These are phyloP conservation scores for Mercurialis annua DNA, from an alignment of 345 rosid species.

Conservation along the genomic window DNA sequence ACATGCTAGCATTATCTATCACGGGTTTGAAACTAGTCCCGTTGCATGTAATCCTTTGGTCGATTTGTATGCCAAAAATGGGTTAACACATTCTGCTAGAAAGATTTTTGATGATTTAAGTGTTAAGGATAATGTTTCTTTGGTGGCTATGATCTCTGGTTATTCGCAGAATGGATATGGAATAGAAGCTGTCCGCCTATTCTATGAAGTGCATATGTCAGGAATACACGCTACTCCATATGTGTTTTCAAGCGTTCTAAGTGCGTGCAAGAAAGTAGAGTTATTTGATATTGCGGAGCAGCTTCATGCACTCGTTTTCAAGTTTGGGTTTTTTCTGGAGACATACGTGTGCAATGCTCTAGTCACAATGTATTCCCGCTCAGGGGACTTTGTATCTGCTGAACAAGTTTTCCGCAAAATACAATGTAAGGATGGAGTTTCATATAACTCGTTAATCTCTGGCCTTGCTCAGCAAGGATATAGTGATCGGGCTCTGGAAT, in stretches of 20 bases:
- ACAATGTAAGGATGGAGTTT: constrained; percentile 59
- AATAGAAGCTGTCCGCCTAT: constrained; percentile 53
- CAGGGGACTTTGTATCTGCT: constrained; percentile 52
- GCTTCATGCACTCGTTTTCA: constrained; percentile 64
- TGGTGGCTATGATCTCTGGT: constrained; percentile 84
- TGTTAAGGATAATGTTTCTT: constrained; percentile 64
- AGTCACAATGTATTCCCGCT: constrained; percentile 65
- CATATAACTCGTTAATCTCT: constrained; percentile 82
- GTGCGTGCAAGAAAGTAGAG: constrained; percentile 66
- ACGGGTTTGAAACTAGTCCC: constrained; percentile 47
- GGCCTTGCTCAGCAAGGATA: constrained; percentile 68
- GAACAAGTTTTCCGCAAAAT: constrained; percentile 63
- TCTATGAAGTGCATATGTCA: constrained; percentile 51
- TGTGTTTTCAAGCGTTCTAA: constrained; percentile 71
- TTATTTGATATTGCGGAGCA: constrained; percentile 58
- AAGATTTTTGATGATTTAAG: constrained; percentile 54
- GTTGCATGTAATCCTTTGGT: constrained; percentile 63
- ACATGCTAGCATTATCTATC: constrained; percentile 58
- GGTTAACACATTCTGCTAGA: constrained; percentile 44
- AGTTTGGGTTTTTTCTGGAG: constrained; percentile 67
- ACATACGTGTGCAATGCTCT: constrained; percentile 82
- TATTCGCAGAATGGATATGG: constrained; percentile 60
- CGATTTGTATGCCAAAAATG: constrained; percentile 61
- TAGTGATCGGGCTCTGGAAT: constrained; percentile 53
- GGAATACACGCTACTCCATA: constrained; percentile 67